Evolutionary conservation across 2,329 filamentous ascomycete species (phyloP).

Genomic region (Colletotrichum sp.): DNA sequence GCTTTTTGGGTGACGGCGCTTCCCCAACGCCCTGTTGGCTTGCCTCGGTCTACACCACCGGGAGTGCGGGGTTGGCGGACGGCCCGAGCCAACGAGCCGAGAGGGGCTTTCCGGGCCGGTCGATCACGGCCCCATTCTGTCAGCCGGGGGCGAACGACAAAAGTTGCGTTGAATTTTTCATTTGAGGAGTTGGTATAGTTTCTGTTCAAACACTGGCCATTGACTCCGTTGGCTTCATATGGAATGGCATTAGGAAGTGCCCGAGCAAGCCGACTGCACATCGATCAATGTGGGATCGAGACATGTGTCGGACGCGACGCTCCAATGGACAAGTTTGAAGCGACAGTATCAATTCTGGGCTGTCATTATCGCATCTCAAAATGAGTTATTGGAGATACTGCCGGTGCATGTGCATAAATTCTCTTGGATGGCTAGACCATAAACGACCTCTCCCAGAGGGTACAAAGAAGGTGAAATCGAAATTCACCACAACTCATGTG

Average conservation of each 20-base stretch:
- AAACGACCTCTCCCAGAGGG: background rate
- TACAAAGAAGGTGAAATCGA: background rate
- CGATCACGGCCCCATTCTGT: background rate
- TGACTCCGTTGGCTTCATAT: background rate
- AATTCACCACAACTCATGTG: background rate
- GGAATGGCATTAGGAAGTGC: background rate
- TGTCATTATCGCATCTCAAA: no score
- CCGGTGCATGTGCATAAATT: background rate
- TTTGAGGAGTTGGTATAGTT: background rate
- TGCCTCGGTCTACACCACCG: constrained; percentile 18
- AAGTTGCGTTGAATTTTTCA: background rate
- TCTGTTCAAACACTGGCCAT: background rate
- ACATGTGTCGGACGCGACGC: background rate
- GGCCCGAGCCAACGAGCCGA: constrained; percentile 8
- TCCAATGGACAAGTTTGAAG: background rate
- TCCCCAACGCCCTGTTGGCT: constrained; percentile 4
- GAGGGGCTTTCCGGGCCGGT: background rate
- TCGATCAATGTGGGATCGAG: background rate
- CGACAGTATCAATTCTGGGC: background rate
- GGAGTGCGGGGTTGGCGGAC: constrained; percentile 14
- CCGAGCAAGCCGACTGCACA: background rate
- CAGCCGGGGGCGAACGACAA: background rate
- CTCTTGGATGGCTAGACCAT: background rate
- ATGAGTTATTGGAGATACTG: no score
- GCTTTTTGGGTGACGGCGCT: background rate